Evolutionary conservation across 192 early-diverging fungal genomes (phyloP).

Genomic region (Chytriomyces sp.): DNA sequence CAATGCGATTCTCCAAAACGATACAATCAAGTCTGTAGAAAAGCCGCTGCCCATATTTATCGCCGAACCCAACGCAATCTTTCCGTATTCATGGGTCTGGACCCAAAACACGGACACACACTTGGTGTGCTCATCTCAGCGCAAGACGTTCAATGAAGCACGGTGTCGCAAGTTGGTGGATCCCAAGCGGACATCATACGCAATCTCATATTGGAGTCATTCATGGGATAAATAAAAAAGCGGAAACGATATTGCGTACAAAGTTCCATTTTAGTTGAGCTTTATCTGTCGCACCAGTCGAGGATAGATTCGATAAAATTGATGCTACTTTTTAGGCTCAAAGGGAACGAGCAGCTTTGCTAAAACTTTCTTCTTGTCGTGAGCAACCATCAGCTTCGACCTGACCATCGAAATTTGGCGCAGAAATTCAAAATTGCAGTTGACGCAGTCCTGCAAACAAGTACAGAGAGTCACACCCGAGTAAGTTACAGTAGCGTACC

Average conservation of each 20-base stretch:
- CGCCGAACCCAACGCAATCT: slow-evolving; percentile 14
- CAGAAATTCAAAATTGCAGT: slow-evolving; percentile 33
- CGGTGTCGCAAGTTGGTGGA: not conserved
- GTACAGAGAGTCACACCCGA: not conserved
- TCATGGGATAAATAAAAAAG: slow-evolving; percentile 3
- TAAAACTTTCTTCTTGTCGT: slow-evolving; percentile 37
- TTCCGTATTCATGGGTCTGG: slow-evolving; percentile 27
- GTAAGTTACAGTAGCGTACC: not conserved
- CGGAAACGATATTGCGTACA: too few relatives aligned
- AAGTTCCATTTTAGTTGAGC: too few relatives aligned
- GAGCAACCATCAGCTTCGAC: slow-evolving; percentile 35
- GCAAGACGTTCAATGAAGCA: slow-evolving; percentile 2
- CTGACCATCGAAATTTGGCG: slow-evolving; percentile 29
- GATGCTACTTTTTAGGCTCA: not conserved
- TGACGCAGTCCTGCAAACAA: slow-evolving; percentile 26
- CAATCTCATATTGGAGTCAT: slow-evolving; percentile 22
- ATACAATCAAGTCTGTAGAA: not conserved
- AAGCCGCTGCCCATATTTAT: not conserved
- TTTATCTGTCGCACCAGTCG: not conserved
- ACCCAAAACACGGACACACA: not conserved
- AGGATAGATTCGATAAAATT: not conserved
- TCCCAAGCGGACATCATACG: slow-evolving; percentile 16
- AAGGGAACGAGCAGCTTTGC: slow-evolving; percentile 37
- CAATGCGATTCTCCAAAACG: not conserved
- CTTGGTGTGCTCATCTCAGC: slow-evolving; percentile 3